These are phyloP conservation scores for Neonectria ditissima DNA, from an alignment of 2,329 filamentous ascomycete species.

Conservation along the genomic window DNA sequence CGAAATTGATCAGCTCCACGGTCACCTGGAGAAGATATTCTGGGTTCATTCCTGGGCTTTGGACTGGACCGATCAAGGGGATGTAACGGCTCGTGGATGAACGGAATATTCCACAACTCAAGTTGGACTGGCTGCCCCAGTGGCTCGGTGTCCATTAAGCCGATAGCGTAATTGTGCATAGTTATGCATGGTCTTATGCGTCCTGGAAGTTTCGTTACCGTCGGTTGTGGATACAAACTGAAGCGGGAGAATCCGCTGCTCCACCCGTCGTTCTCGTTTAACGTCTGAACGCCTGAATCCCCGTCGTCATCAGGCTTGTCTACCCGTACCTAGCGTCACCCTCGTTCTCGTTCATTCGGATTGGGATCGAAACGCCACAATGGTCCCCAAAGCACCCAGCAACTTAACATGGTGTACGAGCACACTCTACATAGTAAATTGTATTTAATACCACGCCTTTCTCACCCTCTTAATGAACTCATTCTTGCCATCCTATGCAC, in stretches of 20 bases:
- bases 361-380: neutral
- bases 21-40: too few relatives aligned
- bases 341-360: conserved; percentile 7
- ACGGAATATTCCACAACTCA: neutral
- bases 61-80: too few relatives aligned
- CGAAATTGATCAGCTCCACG: too few relatives aligned
- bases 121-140: neutral
- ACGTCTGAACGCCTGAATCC: neutral
- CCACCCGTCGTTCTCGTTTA: conserved; percentile 28
- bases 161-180: neutral
- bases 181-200: neutral
- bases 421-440: accelerated
- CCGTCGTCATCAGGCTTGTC: neutral
- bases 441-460: neutral
- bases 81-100: too few relatives aligned
- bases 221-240: neutral
- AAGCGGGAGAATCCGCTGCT: neutral
- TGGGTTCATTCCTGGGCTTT: too few relatives aligned
- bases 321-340: neutral
- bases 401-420: neutral
- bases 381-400: neutral
- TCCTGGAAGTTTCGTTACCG: neutral
- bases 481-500: neutral
- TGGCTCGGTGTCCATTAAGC: too few relatives aligned
- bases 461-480: neutral